These are phyloP conservation scores for Opeltia flavorubescens DNA, from an alignment of 495 filamentous ascomycete species.

Conservation along the genomic window DNA sequence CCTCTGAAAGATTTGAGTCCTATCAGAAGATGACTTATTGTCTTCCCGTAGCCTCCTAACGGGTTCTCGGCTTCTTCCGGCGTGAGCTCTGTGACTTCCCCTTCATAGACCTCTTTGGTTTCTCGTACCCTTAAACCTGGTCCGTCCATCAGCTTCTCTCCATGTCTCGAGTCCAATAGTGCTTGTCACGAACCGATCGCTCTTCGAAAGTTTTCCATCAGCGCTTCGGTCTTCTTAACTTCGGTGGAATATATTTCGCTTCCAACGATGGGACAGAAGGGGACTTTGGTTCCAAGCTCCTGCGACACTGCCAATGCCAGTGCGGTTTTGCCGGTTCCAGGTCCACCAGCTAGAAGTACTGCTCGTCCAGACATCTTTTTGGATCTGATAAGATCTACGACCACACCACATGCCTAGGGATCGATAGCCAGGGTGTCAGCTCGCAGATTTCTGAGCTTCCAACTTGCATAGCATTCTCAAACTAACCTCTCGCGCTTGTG, in stretches of 20 bases:
- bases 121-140: slow-evolving; percentile 77
- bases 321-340: slow-evolving; percentile 94
- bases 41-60: slow-evolving; percentile 88
- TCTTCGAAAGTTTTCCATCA: slow-evolving; percentile 96
- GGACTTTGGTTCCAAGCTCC: slow-evolving; percentile 92
- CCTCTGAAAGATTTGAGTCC: slow-evolving; percentile 82
- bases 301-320: slow-evolving; percentile 87
- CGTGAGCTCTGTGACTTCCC: slow-evolving; percentile 89
- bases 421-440: slow-evolving; percentile 3
- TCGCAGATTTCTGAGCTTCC: not conserved
- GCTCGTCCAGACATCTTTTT: slow-evolving; percentile 96
- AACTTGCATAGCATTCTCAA: not conserved
- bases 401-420: slow-evolving; percentile 69
- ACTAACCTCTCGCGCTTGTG: slow-evolving; percentile 65
- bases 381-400: slow-evolving; percentile 84
- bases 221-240: slow-evolving; percentile 95
- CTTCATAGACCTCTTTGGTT: slow-evolving; percentile 96
- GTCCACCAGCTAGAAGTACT: slow-evolving; percentile 80
- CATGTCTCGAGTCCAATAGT: too few species aligned
- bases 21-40: slow-evolving; percentile 80
- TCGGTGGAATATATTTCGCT: slow-evolving; percentile 95
- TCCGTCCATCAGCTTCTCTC: slow-evolving; percentile 14
- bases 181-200: slow-evolving; percentile 58
- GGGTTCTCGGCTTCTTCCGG: slow-evolving; percentile 97
- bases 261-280: slow-evolving; percentile 92